Evolutionary conservation across 2,329 filamentous ascomycete species (phyloP), one percentile per base, ranked within the genome.

Genomic region (Alternaria triticimaculans): DNA sequence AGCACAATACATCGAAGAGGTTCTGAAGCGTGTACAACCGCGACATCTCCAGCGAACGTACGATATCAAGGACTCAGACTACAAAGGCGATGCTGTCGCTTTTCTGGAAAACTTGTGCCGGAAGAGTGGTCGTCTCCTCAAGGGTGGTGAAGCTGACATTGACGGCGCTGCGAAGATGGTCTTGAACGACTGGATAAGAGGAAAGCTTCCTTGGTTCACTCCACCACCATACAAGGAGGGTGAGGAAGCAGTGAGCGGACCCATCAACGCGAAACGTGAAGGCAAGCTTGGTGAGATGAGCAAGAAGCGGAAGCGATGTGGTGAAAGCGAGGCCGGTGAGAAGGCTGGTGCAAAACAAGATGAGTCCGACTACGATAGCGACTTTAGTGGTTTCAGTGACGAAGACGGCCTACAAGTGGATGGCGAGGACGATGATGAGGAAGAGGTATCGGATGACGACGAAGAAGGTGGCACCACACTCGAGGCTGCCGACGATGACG

Each of bases 121-220:
- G 61, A 98, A 97, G 80, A 89, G 90, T 62, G 96, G 96, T 15
- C 87, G 94, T 71, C 82, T 99, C 20, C 84, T 98, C 15, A 94
- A 93, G 78, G 95, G 93, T 62, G 96, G 95, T n/a, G 96, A 98
- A 79, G 92, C 95, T 5, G 96, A 99, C 79, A 83, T 97, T 59
- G 95, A 98, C 73, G 94, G 94, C 73, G 94, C 97, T 51, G 96
- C 96, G 2, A 97, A 97, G 81, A 97, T 97, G 89, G 92, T 99
- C 1, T 83, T 99, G 63, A 98, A 97, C 74, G 96, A 99, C 77
- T 99, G 98, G 66, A 88, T 98, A 76, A 85, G 96, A 67, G 96
- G 96, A 60, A 97, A 95, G 82, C 92, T 98, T 25, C 96, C 96
- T 2, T 99, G 96, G 96, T 99, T 94, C 76, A 96, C 92, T 0